Percentiles rank a stretch among this genome's conserved stretches.
Evolutionary conservation across 2,329 filamentous ascomycete species (phyloP).

Genomic region (Cryphonectria nitschkei): DNA sequence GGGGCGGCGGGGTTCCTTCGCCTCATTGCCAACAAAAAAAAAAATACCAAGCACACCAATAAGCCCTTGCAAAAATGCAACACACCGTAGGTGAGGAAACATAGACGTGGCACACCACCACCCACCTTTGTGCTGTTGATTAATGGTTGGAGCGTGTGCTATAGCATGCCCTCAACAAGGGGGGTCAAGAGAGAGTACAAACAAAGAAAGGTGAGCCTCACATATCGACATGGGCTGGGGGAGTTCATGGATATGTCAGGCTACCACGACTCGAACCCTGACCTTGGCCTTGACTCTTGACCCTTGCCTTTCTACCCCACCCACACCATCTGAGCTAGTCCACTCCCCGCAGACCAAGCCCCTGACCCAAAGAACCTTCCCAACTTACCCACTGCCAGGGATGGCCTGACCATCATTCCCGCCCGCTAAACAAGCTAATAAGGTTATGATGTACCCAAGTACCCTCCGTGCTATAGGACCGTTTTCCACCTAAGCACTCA

Average conservation of each 20-base stretch:
- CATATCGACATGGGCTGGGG: no score
- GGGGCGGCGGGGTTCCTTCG: no score
- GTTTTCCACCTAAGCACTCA: neutral
- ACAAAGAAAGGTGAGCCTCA: neutral
- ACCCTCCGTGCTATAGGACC: neutral
- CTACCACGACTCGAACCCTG: neutral
- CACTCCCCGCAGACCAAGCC: neutral
- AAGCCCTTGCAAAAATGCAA: no score
- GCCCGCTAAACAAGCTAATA: conserved; percentile 1
- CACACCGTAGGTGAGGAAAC: no score
- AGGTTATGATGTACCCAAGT: neutral
- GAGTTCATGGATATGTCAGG: neutral
- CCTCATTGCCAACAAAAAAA: no score
- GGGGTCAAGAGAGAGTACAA: neutral
- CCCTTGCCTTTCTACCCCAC: no score
- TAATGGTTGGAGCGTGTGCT: no score
- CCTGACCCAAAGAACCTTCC: neutral
- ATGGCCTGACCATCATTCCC: neutral
- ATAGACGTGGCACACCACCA: no score
- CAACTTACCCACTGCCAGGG: neutral
- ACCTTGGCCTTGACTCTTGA: neutral
- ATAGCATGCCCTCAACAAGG: no score
- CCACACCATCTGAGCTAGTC: neutral
- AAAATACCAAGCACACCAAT: no score
- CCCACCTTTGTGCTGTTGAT: no score